Evolutionary conservation across 164 flowering plant species (phyloP).

Genomic region (Nelumbo lutea): DNA sequence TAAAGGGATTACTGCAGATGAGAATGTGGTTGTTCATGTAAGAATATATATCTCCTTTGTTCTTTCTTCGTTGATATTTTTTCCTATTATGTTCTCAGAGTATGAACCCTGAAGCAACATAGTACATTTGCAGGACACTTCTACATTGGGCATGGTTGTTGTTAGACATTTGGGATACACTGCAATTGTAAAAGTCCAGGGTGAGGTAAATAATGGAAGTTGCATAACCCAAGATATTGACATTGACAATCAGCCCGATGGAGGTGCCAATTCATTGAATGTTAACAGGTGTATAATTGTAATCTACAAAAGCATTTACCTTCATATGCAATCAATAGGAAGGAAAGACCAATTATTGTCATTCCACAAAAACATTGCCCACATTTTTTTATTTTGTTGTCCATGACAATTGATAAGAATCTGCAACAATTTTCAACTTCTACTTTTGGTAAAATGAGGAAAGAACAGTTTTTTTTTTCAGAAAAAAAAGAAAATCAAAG

Average conservation of each 20-base stretch:
- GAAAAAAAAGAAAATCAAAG: no score
- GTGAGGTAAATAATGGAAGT: slow-evolving; percentile 49
- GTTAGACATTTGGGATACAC: slow-evolving; percentile 83
- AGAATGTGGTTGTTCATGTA: slow-evolving; percentile 89
- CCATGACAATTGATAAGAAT: no score
- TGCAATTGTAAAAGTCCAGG: slow-evolving; percentile 65
- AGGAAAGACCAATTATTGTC: no score
- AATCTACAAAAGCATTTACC: no score
- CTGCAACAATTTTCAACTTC: no score
- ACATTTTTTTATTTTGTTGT: no score
- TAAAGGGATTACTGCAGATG: slow-evolving; percentile 97
- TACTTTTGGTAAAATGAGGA: no score
- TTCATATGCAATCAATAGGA: no score
- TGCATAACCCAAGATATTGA: slow-evolving; percentile 51
- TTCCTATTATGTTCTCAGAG: not conserved
- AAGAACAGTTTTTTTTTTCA: no score
- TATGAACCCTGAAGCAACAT: slow-evolving; percentile 12
- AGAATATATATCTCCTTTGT: slow-evolving; percentile 1
- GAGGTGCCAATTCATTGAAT: slow-evolving; percentile 93
- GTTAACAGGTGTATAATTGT: slow-evolving; percentile 58
- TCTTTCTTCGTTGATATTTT: slow-evolving; percentile 3
- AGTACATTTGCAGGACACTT: slow-evolving; percentile 64
- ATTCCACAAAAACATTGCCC: no score
- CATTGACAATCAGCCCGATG: slow-evolving; percentile 76
- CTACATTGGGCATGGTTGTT: slow-evolving; percentile 77